A percentile compares a stretch with the other conserved stretches of the same genome.
These are phyloP conservation scores for Stenocarpella maydis DNA, from an alignment of 2,329 filamentous ascomycete species.

Conservation along the genomic window DNA sequence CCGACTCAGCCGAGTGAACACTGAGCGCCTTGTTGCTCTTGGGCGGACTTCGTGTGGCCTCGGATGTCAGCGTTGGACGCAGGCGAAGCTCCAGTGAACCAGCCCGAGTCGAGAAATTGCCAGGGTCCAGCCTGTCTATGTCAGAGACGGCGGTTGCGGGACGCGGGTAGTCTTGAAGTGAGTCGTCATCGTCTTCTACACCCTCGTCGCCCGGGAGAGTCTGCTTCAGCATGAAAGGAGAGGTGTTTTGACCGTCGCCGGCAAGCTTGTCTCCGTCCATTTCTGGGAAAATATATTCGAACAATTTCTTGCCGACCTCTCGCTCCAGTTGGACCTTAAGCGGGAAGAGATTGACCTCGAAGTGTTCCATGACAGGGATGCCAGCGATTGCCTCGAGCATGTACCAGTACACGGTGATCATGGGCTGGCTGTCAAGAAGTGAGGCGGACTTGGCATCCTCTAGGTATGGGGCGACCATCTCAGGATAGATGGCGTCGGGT, in stretches of 20 bases:
- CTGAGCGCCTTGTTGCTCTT: slow-evolving; percentile 57
- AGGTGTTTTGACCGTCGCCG: slow-evolving; percentile 61
- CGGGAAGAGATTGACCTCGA: slow-evolving; percentile 92
- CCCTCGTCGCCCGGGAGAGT: slow-evolving; percentile 57
- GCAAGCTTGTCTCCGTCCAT: slow-evolving; percentile 63
- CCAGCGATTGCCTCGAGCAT: slow-evolving; percentile 98
- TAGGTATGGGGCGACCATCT: slow-evolving; percentile 91
- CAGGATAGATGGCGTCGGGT: slow-evolving; percentile 89
- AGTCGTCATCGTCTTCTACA: slow-evolving; percentile 53
- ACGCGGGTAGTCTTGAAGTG: slow-evolving; percentile 33
- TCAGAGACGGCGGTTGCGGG: slow-evolving; percentile 50
- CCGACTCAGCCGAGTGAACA: slow-evolving; percentile 56
- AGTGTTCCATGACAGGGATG: slow-evolving; percentile 96
- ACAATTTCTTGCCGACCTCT: slow-evolving; percentile 89
- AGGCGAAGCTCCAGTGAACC: slow-evolving; percentile 84
- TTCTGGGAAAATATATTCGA: slow-evolving; percentile 97
- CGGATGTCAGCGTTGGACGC: slow-evolving; percentile 78
- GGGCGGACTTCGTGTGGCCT: slow-evolving; percentile 46
- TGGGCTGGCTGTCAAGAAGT: slow-evolving; percentile 73
- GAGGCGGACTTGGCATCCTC: slow-evolving; percentile 64
- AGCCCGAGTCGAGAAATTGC: slow-evolving; percentile 65
- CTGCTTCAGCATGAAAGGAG: slow-evolving; percentile 65
- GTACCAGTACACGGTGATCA: slow-evolving; percentile 95
- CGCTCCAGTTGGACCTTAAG: slow-evolving; percentile 93
- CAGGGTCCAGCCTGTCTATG: slow-evolving; percentile 52